Percentiles rank a stretch among this genome's conserved stretches.
phyloP scores from a whole-genome alignment of 805 yeast genomes.

The Jamesozyma lodderae region DNA sequence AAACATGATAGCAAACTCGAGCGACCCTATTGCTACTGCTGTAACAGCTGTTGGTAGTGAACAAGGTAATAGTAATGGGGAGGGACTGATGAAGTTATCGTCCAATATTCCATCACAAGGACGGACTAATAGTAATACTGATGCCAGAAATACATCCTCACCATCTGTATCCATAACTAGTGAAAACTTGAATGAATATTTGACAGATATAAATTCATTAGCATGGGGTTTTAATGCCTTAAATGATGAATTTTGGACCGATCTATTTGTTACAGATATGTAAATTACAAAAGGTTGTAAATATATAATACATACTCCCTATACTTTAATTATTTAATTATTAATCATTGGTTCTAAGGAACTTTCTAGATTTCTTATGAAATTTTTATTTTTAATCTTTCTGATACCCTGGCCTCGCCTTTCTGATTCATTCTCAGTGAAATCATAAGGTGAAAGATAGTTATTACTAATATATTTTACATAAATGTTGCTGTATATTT shows the following conservation, averaged over 20 bases:
- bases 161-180: conserved; percentile 32
- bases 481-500: conserved; percentile 27
- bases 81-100: too few relatives aligned
- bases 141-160: conserved; percentile 16
- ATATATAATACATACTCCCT: not conserved
- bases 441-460: conserved; percentile 26
- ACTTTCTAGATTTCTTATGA: conserved; percentile 22
- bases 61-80: too few relatives aligned
- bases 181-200: conserved; percentile 22
- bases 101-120: not conserved
- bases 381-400: conserved; percentile 25
- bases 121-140: not conserved
- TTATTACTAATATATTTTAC: conserved; percentile 26
- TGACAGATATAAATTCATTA: conserved; percentile 32
- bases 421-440: conserved; percentile 23
- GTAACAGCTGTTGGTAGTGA: too few relatives aligned
- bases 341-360: conserved; percentile 26
- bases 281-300: not conserved
- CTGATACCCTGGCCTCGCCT: conserved; percentile 28
- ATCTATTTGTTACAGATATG: conserved; percentile 25
- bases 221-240: conserved; percentile 46
- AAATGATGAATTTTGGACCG: conserved; percentile 68
- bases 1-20: too few relatives aligned
- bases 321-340: conserved; percentile 5
- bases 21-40: too few relatives aligned